Evolutionary conservation across 768 basidiomycete genomes (phyloP).

Genomic region (Tephrocybe sp.): DNA sequence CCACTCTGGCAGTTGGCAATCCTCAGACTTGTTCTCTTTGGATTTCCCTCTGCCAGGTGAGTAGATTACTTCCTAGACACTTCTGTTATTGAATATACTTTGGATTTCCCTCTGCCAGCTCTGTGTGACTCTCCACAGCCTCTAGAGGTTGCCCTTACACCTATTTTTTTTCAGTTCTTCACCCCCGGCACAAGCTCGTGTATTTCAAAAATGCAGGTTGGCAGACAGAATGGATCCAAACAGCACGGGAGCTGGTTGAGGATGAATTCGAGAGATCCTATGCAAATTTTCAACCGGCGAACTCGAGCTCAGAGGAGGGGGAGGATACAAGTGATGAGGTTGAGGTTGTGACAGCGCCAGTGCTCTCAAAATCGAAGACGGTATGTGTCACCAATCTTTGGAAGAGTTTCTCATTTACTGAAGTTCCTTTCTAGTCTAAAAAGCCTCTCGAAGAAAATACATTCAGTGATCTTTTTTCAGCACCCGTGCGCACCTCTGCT

Average conservation of each 20-base stretch:
- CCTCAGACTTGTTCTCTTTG: too few relatives aligned
- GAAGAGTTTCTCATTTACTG: too few relatives aligned
- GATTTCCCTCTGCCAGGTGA: too few relatives aligned
- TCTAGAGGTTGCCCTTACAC: too few relatives aligned
- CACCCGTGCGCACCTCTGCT: conserved; percentile 1
- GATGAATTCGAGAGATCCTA: conserved; percentile 18
- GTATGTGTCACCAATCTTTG: too few relatives aligned
- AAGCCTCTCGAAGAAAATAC: conserved; percentile 18
- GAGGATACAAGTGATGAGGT: neutral
- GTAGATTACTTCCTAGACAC: too few relatives aligned
- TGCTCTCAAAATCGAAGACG: neutral
- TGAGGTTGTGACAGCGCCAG: neutral
- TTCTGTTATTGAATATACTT: too few relatives aligned
- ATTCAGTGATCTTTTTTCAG: conserved; percentile 18
- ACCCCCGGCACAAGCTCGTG: conserved; percentile 31
- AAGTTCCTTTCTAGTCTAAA: too few relatives aligned
- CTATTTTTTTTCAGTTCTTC: conserved; percentile 24
- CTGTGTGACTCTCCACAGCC: too few relatives aligned
- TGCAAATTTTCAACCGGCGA: neutral
- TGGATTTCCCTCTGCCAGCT: too few relatives aligned
- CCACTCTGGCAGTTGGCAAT: too few relatives aligned
- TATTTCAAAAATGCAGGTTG: conserved; percentile 30
- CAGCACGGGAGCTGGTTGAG: conserved; percentile 20
- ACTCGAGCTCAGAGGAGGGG: too few relatives aligned
- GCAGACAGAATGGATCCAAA: conserved; percentile 27